Base-by-base conservation (phyloP, 495 filamentous ascomycete genomes). In the Xanthoparmelia taractica region DNA sequence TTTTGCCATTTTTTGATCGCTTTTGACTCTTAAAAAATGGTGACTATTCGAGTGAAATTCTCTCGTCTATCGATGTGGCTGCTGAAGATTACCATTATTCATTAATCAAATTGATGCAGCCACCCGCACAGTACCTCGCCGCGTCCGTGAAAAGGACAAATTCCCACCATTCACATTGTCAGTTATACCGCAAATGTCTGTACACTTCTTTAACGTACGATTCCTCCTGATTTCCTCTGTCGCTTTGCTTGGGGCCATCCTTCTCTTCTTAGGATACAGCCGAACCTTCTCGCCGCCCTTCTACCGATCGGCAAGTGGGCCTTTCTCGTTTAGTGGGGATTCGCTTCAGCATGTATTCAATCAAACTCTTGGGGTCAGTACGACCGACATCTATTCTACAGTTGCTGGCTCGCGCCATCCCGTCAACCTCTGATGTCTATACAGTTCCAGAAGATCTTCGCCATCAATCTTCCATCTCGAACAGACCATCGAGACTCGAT, bases 371-470 rank as follows among this genome's bases (percentile, higher is more conserved):
- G 45, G 45, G 45, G 45, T 50, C 8, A 50, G 45, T 50, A 50
- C 45, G 8, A 25, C 45, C 3, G 0, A 50, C 27, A 29, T 27
- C 3, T 50, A 45, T 45, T 10, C 5, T 12, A 15, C 23, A 15
- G n/a, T 50, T 23, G 10, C 23, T 23, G 23, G 27, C 23, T 11
- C 45, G 4, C 45, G 10, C 23, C 45, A 27, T 50, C 23, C 23
- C 45, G 4, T 50, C 11, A 15, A 50, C 12, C 45, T 50, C 45
- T 50, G 45, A 50, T 10, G 23, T 50, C 45, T 29, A 50, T 27
- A 27, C 45, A 50, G 45, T 50, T 50, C 27, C 45, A 50, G 45
- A 50, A 50, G 45, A 50, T 50, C 45, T 50, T 50, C 45, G 45
- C 27, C 45, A 50, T 50, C 45, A 50, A 50, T 27, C 45, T 50